Base-by-base conservation (phyloP, 108 stramenopile species). In the Fistulifera pelliculosa region DNA sequence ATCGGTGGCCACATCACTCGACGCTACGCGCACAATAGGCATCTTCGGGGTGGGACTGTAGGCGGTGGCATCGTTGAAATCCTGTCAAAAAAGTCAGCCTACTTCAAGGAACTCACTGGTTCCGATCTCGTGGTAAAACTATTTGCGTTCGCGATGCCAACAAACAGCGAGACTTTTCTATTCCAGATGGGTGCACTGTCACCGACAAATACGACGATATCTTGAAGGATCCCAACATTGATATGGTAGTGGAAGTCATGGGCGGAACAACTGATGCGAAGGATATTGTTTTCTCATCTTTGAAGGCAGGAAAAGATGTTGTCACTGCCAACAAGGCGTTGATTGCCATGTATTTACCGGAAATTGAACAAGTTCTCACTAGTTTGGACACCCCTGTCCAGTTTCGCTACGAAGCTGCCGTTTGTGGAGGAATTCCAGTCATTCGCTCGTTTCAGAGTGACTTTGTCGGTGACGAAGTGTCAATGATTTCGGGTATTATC, bases 301-400 rank as follows among this genome's bases (percentile, higher is more conserved):
- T 98, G 28, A 18, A 55, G 16, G 73, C 48, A 27, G 87, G 90
- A 41, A 94, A 95, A 65, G 63, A 93, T 50, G 96, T 97, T 31
- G 85, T 97, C 16, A 95, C 96, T 47, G 96, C 96, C 57, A 97
- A 97, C 76, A 97, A 97, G 80, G 96, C 96, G 41, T 63, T 97
- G 56, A 90, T 97, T 68, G 96, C 96, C 48, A 76, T 69, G 28
- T 66, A 83, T 62, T 64, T 97, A 45, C 73, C 83, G 26, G 93
- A 94, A 65, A 90, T 97, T 61, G 87, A 91, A 69, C 69, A 45
- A 13, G 41, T 84, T 8, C 48, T 95, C 50, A 27, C 47, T 18
- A 21, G 6, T 21, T 8, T 19, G 19, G 79, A 85, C 28, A 53
- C 57, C 0, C 50, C 42, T 25, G 77, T 83, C 0, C 69, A 82